phyloP scores from a whole-genome alignment of 331 rosid genomes.

The Ulmus americana region DNA sequence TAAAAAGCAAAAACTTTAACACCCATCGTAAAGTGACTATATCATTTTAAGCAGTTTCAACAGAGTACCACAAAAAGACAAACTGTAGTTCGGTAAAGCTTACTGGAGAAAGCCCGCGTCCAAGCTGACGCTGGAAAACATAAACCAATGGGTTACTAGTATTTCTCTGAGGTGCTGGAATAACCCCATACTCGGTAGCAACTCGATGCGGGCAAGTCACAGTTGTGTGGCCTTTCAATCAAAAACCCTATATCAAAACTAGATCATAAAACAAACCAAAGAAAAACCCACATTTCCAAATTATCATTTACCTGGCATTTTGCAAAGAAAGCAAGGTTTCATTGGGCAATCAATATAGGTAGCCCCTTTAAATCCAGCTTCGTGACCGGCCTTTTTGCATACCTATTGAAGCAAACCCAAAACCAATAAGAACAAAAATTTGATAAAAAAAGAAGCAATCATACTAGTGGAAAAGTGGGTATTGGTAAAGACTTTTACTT shows the following conservation, averaged over 20 bases:
- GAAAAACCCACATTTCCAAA: neutral
- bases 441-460: neutral
- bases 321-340: constrained; percentile 96
- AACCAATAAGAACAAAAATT: neutral
- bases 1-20: neutral
- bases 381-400: constrained; percentile 86
- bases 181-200: constrained; percentile 74
- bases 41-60: too few species aligned
- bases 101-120: constrained; percentile 48
- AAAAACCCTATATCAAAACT: neutral
- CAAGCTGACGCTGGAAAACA: constrained; percentile 81
- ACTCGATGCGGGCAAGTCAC: constrained; percentile 82
- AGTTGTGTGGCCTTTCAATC: constrained; percentile 77
- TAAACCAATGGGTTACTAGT: constrained; percentile 54
- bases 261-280: neutral
- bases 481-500: constrained; percentile 30
- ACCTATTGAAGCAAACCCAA: constrained; percentile 38
- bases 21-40: neutral
- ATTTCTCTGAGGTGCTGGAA: constrained; percentile 66
- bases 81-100: constrained; percentile 12
- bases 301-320: constrained; percentile 60
- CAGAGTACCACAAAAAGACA: neutral
- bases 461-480: neutral
- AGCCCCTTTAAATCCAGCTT: constrained; percentile 94
- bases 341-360: constrained; percentile 93